Evolutionary conservation across 768 basidiomycete genomes (phyloP).

Genomic region (Russula dissimulans): DNA sequence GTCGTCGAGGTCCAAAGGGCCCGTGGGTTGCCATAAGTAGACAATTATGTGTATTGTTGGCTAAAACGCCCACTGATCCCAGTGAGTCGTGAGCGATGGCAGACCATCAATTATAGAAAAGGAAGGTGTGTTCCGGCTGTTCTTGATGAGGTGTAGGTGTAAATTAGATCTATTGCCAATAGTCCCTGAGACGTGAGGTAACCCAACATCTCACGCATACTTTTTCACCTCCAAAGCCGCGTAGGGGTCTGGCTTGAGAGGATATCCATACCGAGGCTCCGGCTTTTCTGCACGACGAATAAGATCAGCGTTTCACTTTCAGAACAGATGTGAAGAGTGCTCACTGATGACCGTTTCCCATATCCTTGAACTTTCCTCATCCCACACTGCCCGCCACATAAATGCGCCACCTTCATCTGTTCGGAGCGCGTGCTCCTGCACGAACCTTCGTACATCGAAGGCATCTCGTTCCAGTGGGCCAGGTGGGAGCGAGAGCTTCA

Average conservation of each 20-base stretch:
- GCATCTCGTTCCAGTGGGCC: conserved; percentile 34
- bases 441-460: conserved; percentile 63
- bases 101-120: no score
- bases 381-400: conserved; percentile 81
- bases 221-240: conserved; percentile 35
- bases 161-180: no score
- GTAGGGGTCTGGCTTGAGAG: conserved; percentile 47
- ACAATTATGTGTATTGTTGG: no score
- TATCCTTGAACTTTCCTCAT: conserved; percentile 51
- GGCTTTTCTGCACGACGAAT: conserved; percentile 28
- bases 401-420: conserved; percentile 59
- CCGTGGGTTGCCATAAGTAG: no score
- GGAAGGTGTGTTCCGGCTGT: no score
- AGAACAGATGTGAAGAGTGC: conserved; percentile 26
- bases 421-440: conserved; percentile 43
- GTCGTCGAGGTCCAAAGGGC: no score
- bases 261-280: conserved; percentile 51
- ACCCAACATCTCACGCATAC: not conserved
- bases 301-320: not conserved
- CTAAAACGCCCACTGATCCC: no score
- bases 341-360: conserved; percentile 59
- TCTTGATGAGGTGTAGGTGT: no score
- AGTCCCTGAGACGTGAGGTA: no score
- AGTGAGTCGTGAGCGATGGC: no score
- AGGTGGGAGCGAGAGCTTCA: conserved; percentile 24